A percentile compares a stretch with the other conserved stretches of the same genome.
Evolutionary conservation across 768 basidiomycete species (phyloP).

Genomic region (Tephrocybe sp.): DNA sequence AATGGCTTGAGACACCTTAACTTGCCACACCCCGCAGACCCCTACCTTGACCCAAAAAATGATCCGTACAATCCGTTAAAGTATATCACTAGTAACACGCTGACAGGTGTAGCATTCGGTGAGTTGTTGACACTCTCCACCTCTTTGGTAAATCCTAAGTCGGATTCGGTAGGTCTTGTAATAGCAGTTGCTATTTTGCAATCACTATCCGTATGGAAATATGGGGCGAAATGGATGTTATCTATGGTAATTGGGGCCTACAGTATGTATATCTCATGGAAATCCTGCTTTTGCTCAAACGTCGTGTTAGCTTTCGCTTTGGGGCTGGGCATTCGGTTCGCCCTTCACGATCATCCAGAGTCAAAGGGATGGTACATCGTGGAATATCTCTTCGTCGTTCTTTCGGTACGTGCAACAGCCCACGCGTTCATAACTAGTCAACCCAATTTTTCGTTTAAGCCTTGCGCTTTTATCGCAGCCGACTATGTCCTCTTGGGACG

Average conservation of each 20-base stretch:
- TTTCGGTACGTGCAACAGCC: constrained; percentile 42
- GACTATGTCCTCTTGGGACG: constrained; percentile 68
- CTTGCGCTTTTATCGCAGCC: constrained; percentile 74
- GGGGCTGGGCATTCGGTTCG: constrained; percentile 58
- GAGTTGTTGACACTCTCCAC: constrained; percentile 12
- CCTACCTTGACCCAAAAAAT: constrained; percentile 48
- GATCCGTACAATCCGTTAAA: constrained; percentile 54
- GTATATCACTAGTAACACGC: constrained; percentile 55
- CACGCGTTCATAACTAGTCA: neutral
- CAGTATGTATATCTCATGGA: constrained; percentile 40
- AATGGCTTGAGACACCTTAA: constrained; percentile 17
- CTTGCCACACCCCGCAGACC: constrained; percentile 35
- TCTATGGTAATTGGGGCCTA: constrained; percentile 62
- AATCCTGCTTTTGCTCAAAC: neutral
- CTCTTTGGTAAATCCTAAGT: neutral
- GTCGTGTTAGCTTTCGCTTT: constrained; percentile 48
- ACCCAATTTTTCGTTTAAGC: constrained; percentile 32
- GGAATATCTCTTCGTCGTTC: constrained; percentile 59
- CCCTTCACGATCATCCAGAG: constrained; percentile 52
- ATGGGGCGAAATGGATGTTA: constrained; percentile 59
- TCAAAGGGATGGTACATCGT: constrained; percentile 52
- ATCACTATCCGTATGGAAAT: constrained; percentile 39
- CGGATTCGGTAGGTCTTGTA: constrained; percentile 29
- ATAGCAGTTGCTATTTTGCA: constrained; percentile 43
- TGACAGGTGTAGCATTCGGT: constrained; percentile 53